Evolutionary conservation across 208 protist species (phyloP).

Genomic region (Endotrypanum monterogeii): DNA sequence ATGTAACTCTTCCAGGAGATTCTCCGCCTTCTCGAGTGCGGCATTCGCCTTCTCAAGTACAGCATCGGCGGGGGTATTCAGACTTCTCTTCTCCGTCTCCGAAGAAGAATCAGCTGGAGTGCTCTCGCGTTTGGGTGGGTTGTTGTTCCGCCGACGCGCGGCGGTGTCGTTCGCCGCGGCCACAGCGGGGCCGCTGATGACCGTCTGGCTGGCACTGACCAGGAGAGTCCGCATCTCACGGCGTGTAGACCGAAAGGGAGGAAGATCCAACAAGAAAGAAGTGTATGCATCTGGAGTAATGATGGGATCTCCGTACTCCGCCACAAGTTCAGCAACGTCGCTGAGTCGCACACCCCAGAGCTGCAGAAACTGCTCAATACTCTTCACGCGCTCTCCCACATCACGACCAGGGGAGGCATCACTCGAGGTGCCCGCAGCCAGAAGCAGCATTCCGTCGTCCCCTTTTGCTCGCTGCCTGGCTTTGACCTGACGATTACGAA

Average conservation of each 20-base stretch:
- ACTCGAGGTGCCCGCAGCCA: conserved; percentile 4
- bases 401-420: conserved; percentile 23
- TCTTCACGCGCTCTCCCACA: conserved; percentile 48
- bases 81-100: not conserved
- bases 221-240: conserved; percentile 52
- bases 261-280: conserved; percentile 70
- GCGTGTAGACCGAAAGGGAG: conserved; percentile 63
- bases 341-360: conserved; percentile 70
- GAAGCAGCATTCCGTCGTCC: conserved; percentile 12
- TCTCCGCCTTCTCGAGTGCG: conserved; percentile 36
- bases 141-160: conserved; percentile 20
- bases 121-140: conserved; percentile 1
- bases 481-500: conserved; percentile 44
- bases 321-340: conserved; percentile 69
- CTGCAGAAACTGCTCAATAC: conserved; percentile 69
- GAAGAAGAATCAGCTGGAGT: not conserved
- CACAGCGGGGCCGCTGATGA: conserved; percentile 3
- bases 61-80: conserved; percentile 2
- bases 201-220: conserved; percentile 14
- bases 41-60: conserved; percentile 37
- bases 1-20: conserved; percentile 28
- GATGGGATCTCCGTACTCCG: conserved; percentile 73
- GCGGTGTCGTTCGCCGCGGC: conserved; percentile 25
- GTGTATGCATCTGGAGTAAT: conserved; percentile 82
- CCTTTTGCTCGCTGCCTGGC: conserved; percentile 21